phyloP scores from a whole-genome alignment of 305 asterid genomes.

The Fraxinus sp. region DNA sequence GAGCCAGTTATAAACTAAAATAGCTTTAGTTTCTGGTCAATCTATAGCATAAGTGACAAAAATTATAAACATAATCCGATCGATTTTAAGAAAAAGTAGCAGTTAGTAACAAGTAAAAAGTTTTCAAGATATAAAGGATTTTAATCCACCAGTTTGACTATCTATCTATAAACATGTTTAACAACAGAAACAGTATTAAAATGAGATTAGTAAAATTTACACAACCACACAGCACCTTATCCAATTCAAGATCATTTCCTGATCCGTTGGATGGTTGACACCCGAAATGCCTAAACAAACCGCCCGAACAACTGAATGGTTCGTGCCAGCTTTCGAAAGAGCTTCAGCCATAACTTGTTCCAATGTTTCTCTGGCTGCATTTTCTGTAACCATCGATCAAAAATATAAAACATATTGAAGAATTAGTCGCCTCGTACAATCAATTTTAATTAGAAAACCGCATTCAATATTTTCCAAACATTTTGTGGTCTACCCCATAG shows the following conservation, averaged over 20 bases:
- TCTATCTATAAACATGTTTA: neutral
- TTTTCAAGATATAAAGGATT: neutral
- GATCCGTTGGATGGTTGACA: constrained; percentile 76
- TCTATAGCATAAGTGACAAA: neutral
- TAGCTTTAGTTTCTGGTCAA: neutral
- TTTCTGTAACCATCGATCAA: constrained; percentile 43
- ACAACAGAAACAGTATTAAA: constrained; percentile 12
- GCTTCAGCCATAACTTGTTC: constrained; percentile 68
- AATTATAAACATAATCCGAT: neutral
- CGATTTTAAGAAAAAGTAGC: neutral
- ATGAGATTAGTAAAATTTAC: constrained; percentile 15
- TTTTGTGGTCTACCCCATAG: neutral
- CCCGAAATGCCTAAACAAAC: constrained; percentile 92
- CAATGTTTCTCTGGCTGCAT: constrained; percentile 66
- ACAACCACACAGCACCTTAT: constrained; percentile 51
- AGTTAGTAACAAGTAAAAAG: neutral
- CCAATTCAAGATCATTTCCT: constrained; percentile 73
- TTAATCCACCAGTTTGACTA: constrained; percentile 7
- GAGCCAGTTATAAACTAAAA: neutral
- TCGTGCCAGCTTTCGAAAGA: constrained; percentile 61
- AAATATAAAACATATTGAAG: neutral
- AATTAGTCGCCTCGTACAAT: neutral
- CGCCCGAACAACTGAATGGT: constrained; percentile 67
- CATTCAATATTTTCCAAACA: neutral
- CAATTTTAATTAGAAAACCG: neutral